Conservation (phyloP, 345 rosid species). For the Sisymbrium altissimum region DNA sequence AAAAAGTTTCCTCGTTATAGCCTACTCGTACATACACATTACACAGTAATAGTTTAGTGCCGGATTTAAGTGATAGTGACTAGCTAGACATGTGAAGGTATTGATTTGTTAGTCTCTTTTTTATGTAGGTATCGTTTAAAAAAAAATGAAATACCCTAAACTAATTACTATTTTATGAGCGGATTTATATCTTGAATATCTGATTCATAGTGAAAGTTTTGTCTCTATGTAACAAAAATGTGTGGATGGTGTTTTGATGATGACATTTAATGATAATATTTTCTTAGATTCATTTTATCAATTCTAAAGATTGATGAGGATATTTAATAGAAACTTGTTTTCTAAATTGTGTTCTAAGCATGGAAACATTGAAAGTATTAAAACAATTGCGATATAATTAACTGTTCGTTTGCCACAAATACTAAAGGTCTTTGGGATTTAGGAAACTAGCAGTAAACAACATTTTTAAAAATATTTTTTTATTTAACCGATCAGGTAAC, state of each 20-base stretch:
- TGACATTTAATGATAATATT: background rate
- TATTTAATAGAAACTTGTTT: background rate
- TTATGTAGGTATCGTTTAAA: no score
- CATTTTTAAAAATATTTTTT: background rate
- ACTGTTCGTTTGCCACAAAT: background rate
- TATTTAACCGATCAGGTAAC: no score
- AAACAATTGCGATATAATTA: background rate
- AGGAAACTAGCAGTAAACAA: background rate
- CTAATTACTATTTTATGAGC: background rate
- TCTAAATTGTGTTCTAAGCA: background rate
- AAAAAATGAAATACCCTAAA: background rate
- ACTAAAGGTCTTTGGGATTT: background rate
- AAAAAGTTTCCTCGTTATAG: background rate
- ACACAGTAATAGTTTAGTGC: background rate
- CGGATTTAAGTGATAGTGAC: constrained; percentile 1
- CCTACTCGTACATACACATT: background rate
- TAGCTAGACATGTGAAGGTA: no score
- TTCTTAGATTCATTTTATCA: background rate
- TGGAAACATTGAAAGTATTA: background rate
- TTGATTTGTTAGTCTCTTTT: no score
- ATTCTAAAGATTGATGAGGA: background rate
- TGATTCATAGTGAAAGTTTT: background rate
- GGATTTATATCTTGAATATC: background rate
- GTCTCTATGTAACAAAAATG: background rate
- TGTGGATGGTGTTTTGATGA: background rate